Evolutionary conservation across 306 rosid genomes (phyloP).

Genomic region (Castanopsis chinensis): DNA sequence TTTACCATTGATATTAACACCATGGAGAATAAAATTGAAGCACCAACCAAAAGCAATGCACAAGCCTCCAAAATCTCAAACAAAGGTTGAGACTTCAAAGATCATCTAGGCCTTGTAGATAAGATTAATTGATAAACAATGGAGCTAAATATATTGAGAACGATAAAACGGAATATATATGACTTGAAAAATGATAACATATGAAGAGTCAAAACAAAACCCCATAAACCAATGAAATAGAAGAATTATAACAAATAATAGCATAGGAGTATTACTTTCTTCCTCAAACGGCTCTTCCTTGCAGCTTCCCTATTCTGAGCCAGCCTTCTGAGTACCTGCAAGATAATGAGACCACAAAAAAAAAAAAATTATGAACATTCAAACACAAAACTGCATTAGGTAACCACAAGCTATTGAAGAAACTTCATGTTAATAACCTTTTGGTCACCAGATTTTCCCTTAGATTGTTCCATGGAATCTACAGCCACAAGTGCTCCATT

Average conservation of each 20-base stretch:
- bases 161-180: not conserved
- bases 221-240: not conserved
- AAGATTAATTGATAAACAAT: not conserved
- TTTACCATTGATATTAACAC: not conserved
- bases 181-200: not conserved
- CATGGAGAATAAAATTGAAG: not conserved
- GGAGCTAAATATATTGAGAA: not conserved
- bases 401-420: not conserved
- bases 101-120: not conserved
- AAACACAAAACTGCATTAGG: not conserved
- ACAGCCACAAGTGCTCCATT: slow-evolving; percentile 44
- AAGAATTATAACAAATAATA: not conserved
- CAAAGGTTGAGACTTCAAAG: too few relatives aligned
- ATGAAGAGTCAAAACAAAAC: not conserved
- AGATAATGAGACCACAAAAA: not conserved
- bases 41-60: not conserved
- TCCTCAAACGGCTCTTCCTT: slow-evolving; percentile 68
- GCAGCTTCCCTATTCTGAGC: slow-evolving; percentile 88
- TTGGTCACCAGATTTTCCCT: slow-evolving; percentile 51
- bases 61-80: too few relatives aligned
- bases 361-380: not conserved
- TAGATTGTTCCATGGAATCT: slow-evolving; percentile 55
- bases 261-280: slow-evolving; percentile 50
- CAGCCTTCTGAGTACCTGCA: slow-evolving; percentile 59
- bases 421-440: slow-evolving; percentile 36